These are phyloP conservation scores for Ceratocystis cubensis DNA, from an alignment of 2,329 filamentous ascomycete species.

Conservation along the genomic window DNA sequence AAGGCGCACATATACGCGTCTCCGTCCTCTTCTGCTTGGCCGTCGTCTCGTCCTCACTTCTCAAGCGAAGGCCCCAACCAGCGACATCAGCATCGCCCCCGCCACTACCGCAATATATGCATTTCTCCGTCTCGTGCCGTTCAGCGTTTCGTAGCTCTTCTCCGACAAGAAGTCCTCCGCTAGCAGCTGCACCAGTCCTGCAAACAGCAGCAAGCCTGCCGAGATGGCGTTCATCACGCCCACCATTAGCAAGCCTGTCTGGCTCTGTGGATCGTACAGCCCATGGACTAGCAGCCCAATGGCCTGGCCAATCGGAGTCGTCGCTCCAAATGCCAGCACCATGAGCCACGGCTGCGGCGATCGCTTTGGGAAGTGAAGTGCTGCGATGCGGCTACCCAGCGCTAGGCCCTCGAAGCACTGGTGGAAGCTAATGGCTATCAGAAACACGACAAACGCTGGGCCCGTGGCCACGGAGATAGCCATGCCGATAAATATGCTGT, in stretches of 20 bases:
- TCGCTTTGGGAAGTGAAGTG: slow-evolving; percentile 61
- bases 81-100: slow-evolving; percentile 56
- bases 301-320: slow-evolving; percentile 71
- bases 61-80: slow-evolving; percentile 60
- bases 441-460: slow-evolving; percentile 64
- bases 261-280: slow-evolving; percentile 66
- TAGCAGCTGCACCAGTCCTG: slow-evolving; percentile 69
- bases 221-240: slow-evolving; percentile 82
- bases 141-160: slow-evolving; percentile 56
- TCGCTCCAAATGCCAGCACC: slow-evolving; percentile 63
- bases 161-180: slow-evolving; percentile 73
- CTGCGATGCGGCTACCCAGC: slow-evolving; percentile 60
- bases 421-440: slow-evolving; percentile 71
- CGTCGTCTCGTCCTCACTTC: neutral
- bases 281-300: slow-evolving; percentile 67
- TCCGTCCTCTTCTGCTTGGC: neutral
- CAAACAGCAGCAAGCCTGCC: slow-evolving; percentile 66
- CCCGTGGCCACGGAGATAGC: slow-evolving; percentile 70
- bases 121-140: slow-evolving; percentile 46
- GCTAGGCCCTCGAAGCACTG: slow-evolving; percentile 84
- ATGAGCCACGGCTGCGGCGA: slow-evolving; percentile 73
- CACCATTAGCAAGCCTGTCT: slow-evolving; percentile 66
- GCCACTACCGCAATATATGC: slow-evolving; percentile 52
- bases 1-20: neutral
- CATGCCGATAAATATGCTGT: slow-evolving; percentile 80